Conservation (phyloP, 108 stramenopile species). For the Aurantiochytrium sp. region DNA sequence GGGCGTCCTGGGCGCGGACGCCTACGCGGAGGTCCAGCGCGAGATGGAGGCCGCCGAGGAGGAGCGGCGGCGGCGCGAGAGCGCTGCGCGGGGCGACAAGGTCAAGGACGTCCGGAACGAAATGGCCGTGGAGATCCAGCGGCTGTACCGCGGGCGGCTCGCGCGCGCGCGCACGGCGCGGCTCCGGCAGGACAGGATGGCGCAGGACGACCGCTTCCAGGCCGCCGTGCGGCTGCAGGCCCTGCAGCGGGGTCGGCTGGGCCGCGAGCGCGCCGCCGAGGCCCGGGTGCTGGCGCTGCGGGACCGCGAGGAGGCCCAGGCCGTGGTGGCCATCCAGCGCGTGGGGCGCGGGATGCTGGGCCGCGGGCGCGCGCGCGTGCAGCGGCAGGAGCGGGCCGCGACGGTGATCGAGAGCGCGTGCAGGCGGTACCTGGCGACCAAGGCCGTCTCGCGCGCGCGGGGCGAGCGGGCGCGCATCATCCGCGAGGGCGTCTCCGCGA, state of each 20-base stretch:
- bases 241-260: conserved; percentile 61
- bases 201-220: neutral
- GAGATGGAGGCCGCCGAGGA: neutral
- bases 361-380: conserved; percentile 45
- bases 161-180: conserved; percentile 60
- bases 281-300: conserved; percentile 51
- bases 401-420: conserved; percentile 40
- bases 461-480: neutral
- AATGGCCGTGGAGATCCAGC: conserved; percentile 63
- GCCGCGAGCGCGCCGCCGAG: conserved; percentile 54
- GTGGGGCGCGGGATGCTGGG: conserved; percentile 60
- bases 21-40: neutral
- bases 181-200: conserved; percentile 48
- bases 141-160: conserved; percentile 56
- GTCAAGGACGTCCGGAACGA: conserved; percentile 72
- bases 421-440: neutral
- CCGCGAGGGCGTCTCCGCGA: neutral
- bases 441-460: neutral
- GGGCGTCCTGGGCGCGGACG: neutral
- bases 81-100: conserved; percentile 65
- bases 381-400: conserved; percentile 46
- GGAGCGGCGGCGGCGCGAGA: conserved; percentile 37
- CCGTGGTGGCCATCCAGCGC: conserved; percentile 51
- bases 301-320: conserved; percentile 39
- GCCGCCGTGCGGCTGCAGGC: conserved; percentile 67